A percentile compares a stretch with the other conserved stretches of the same genome.
Evolutionary conservation across 1,139 yeast genomes (phyloP).

Genomic region (Geotrichum cucujoidarum): DNA sequence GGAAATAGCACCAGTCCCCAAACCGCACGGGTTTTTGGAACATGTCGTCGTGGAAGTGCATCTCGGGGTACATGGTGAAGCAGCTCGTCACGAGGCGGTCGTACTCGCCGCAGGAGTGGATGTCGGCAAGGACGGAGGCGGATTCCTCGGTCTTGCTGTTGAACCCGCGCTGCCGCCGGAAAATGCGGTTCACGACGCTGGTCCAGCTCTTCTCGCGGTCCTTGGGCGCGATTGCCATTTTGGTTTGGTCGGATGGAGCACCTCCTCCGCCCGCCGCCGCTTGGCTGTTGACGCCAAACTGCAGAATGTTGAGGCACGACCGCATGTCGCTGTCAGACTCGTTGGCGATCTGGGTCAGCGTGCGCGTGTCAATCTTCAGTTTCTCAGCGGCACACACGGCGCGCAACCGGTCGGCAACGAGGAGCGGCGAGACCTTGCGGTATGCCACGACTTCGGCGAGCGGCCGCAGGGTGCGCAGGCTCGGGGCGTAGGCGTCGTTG

Average conservation of each 20-base stretch:
- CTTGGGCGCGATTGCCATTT: constrained; percentile 23
- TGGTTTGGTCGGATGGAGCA: constrained; percentile 1
- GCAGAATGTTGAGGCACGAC: constrained; percentile 78
- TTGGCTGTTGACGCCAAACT: constrained; percentile 48
- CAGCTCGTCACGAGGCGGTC: constrained; percentile 69
- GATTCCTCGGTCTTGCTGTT: constrained; percentile 14
- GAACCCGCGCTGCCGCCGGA: constrained; percentile 45
- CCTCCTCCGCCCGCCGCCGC: background rate
- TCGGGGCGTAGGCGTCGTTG: constrained; percentile 71
- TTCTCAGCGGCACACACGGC: constrained; percentile 49
- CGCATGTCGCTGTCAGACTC: constrained; percentile 80
- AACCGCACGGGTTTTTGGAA: constrained; percentile 58
- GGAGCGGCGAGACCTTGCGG: constrained; percentile 52
- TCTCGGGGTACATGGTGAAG: constrained; percentile 55
- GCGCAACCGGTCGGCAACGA: constrained; percentile 46
- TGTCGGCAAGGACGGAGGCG: constrained; percentile 36
- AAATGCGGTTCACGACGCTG: constrained; percentile 29
- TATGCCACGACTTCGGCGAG: constrained; percentile 67
- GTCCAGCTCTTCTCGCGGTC: constrained; percentile 26
- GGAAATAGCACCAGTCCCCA: constrained; percentile 74
- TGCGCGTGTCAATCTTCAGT: constrained; percentile 37
- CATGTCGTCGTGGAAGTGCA: constrained; percentile 61
- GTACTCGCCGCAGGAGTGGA: constrained; percentile 45
- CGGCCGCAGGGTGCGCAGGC: constrained; percentile 69
- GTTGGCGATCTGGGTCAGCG: constrained; percentile 56